phyloP scores from a whole-genome alignment of 306 rosid genomes.

The Spatholobus suberectus region DNA sequence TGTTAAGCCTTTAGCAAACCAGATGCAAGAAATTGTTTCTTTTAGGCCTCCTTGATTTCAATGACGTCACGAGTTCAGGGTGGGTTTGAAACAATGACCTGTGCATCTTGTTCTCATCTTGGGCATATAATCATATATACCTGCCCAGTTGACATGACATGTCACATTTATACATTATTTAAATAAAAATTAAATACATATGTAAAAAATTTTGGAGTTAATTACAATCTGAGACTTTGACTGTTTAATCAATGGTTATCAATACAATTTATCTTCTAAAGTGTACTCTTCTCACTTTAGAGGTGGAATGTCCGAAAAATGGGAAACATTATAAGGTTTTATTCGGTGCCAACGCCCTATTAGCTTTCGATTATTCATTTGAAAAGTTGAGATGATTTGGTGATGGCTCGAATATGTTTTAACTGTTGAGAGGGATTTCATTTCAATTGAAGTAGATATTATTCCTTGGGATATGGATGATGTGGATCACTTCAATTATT shows the following conservation, averaged over 20 bases:
- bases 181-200: neutral
- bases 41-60: slow-evolving; percentile 39
- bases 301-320: neutral
- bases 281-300: neutral
- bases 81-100: slow-evolving; percentile 43
- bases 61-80: slow-evolving; percentile 38
- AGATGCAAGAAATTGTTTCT: slow-evolving; percentile 41
- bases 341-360: neutral
- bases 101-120: slow-evolving; percentile 41
- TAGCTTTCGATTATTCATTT: neutral
- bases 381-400: neutral
- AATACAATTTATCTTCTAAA: neutral
- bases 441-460: neutral
- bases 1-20: slow-evolving; percentile 39
- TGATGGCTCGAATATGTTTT: neutral
- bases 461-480: neutral
- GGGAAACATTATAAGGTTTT: neutral
- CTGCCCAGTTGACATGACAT: slow-evolving; percentile 33
- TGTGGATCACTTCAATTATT: neutral
- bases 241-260: neutral
- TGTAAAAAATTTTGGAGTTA: neutral
- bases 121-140: slow-evolving; percentile 32
- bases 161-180: slow-evolving; percentile 15
- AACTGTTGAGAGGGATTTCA: neutral
- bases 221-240: neutral